Evolutionary conservation across 2,329 filamentous ascomycete species (phyloP).

Genomic region (Botrytis sinoallii): DNA sequence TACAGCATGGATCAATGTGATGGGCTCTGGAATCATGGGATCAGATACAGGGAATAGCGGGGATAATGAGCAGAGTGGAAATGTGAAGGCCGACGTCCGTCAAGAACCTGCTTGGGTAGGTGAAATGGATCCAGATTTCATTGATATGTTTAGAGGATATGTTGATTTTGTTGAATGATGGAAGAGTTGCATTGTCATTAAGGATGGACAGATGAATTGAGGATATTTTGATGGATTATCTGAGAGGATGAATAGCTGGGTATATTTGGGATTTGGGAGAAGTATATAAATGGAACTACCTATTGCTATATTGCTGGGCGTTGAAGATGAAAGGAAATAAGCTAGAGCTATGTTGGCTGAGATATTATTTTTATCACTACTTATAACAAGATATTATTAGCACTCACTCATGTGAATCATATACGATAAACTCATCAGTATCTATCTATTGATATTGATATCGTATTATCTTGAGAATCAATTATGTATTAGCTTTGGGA

Average conservation of each 20-base stretch:
- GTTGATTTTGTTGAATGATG: slow-evolving; percentile 34
- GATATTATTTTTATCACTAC: neutral
- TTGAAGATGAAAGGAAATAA: neutral
- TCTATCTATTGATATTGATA: neutral
- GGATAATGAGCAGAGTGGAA: neutral
- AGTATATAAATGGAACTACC: neutral
- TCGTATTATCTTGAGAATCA: neutral
- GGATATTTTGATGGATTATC: neutral
- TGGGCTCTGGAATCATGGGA: neutral
- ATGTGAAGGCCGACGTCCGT: neutral
- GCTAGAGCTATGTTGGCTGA: neutral
- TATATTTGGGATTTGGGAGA: neutral
- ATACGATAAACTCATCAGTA: neutral
- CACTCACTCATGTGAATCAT: too few species aligned
- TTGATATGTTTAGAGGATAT: slow-evolving; percentile 34
- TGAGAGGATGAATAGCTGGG: neutral
- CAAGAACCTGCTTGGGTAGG: slow-evolving; percentile 36
- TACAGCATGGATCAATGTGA: slow-evolving; percentile 10
- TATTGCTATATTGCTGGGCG: neutral
- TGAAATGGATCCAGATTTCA: slow-evolving; percentile 37
- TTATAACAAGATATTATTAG: neutral
- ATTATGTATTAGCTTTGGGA: neutral
- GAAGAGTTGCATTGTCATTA: neutral
- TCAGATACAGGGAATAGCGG: neutral
- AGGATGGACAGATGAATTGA: neutral